Evolutionary conservation across 2,329 filamentous ascomycete species (phyloP).

Genomic region (Nannizzia gypsea): DNA sequence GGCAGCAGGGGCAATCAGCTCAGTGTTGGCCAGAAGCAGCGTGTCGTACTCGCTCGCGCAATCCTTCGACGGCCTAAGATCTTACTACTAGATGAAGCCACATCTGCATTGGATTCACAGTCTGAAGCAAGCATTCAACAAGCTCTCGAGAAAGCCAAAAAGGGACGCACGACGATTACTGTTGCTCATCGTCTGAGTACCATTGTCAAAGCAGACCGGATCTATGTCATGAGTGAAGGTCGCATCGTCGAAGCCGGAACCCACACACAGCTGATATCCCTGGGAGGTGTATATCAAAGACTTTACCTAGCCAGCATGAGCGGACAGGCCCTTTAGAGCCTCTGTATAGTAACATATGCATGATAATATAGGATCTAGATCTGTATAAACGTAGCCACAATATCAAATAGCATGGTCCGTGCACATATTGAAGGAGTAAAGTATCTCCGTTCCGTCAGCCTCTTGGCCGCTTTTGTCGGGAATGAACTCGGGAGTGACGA

Average conservation of each 20-base stretch:
- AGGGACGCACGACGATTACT: constrained; percentile 50
- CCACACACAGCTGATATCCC: constrained; percentile 53
- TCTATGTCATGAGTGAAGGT: constrained; percentile 64
- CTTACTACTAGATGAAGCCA: constrained; percentile 46
- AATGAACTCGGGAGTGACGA: too few relatives aligned
- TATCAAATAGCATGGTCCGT: too few relatives aligned
- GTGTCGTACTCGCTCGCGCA: constrained; percentile 42
- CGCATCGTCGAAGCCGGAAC: constrained; percentile 51
- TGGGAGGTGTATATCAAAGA: constrained; percentile 52
- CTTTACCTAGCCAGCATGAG: not conserved
- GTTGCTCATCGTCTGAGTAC: constrained; percentile 65
- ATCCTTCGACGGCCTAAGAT: constrained; percentile 40
- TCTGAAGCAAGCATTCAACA: constrained; percentile 53
- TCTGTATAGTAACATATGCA: not conserved
- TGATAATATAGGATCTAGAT: too few relatives aligned
- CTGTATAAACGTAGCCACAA: too few relatives aligned
- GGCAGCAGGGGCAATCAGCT: constrained; percentile 47
- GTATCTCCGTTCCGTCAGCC: too few relatives aligned
- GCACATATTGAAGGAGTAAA: too few relatives aligned
- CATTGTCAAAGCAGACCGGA: constrained; percentile 64
- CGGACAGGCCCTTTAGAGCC: not conserved
- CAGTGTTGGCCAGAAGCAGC: constrained; percentile 43
- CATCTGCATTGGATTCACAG: constrained; percentile 48
- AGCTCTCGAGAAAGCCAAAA: constrained; percentile 49
- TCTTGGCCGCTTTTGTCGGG: too few relatives aligned